A percentile compares a stretch with the other conserved stretches of the same genome.
Evolutionary conservation across 2,329 filamentous ascomycete genomes (phyloP).

Genomic region (Trichoderma atroviride): DNA sequence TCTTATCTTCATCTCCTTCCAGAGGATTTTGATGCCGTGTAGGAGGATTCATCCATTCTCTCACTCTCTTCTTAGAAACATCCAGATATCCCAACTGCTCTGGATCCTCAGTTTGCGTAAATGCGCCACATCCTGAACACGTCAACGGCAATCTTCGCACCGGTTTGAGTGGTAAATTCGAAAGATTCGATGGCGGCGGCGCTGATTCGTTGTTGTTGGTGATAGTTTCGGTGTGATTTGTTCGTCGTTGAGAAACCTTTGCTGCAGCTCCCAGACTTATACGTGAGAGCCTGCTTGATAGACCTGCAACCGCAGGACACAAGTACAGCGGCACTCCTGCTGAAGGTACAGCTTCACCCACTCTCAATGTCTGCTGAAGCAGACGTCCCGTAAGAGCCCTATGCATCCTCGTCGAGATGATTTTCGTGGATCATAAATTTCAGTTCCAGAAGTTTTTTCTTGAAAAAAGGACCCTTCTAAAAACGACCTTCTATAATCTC

Average conservation of each 20-base stretch:
- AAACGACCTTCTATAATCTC: slow-evolving; percentile 6
- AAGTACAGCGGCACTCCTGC: slow-evolving; percentile 52
- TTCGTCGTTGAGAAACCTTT: slow-evolving; percentile 30
- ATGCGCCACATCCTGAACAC: slow-evolving; percentile 67
- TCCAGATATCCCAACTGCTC: slow-evolving; percentile 61
- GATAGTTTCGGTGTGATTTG: slow-evolving; percentile 35
- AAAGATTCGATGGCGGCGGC: neutral
- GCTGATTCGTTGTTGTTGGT: slow-evolving; percentile 11
- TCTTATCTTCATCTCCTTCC: slow-evolving; percentile 45
- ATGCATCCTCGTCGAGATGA: slow-evolving; percentile 42
- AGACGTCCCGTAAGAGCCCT: slow-evolving; percentile 48
- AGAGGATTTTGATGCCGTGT: slow-evolving; percentile 27
- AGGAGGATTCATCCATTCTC: slow-evolving; percentile 45
- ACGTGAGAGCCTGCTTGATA: slow-evolving; percentile 26
- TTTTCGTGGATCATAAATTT: neutral
- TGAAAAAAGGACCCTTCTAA: neutral
- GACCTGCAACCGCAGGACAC: slow-evolving; percentile 47
- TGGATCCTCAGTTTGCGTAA: slow-evolving; percentile 58
- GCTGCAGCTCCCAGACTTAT: neutral
- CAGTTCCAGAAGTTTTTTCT: neutral
- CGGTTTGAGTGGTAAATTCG: neutral
- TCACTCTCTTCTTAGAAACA: slow-evolving; percentile 53
- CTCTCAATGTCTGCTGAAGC: slow-evolving; percentile 48
- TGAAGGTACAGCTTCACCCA: slow-evolving; percentile 42
- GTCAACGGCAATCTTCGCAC: slow-evolving; percentile 52